Base-by-base conservation (phyloP, 106 monocot species). In the Gastrodia elata region DNA sequence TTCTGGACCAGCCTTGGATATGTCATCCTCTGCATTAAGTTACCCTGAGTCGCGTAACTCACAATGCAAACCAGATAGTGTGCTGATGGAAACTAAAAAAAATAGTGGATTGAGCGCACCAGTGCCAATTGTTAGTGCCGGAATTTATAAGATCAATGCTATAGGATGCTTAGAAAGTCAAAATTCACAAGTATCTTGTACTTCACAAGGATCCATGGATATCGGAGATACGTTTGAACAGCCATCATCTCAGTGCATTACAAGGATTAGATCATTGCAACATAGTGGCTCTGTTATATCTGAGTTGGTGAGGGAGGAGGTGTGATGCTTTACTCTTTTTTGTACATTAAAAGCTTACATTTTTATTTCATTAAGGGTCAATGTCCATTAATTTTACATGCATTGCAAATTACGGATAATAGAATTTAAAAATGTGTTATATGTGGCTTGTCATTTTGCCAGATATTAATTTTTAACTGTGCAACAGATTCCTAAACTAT, bases 291-390 rank as follows among this genome's bases (percentile, higher is more conserved):
- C 80, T 82, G 79, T 83, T 42, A 61, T 98, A 74, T 64, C 86
- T 64, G 88, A 91, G 61, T 78, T 98, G 79, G 87, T 93, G 61
- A 93, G 80, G 32, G 84, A 88, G 40, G 79, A 88, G 93, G 97
- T 93, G 77, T 76, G 5, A 28, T 26, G 34, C 43, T 34, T 55
- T 8, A 20, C n/a, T 25, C 4, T 52, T n/a, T 52, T 6, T 52
- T 7, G 20, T 22, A 22, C n/a, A n/a, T n/a, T n/a, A n/a, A n/a
- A n/a, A n/a, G n/a, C n/a, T n/a, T n/a, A n/a, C n/a, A n/a, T n/a
- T n/a, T n/a, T n/a, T n/a, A n/a, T n/a, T n/a, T n/a, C n/a, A n/a
- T n/a, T 52, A n/a, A n/a, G 22, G 22, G 7, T 52, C 24, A 22
- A n/a, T 8, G 7, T 52, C 52, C n/a, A 22, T 52, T 52, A 52